phyloP scores from a whole-genome alignment of 139 green algal genomes.

The Tetraselmis chui region DNA sequence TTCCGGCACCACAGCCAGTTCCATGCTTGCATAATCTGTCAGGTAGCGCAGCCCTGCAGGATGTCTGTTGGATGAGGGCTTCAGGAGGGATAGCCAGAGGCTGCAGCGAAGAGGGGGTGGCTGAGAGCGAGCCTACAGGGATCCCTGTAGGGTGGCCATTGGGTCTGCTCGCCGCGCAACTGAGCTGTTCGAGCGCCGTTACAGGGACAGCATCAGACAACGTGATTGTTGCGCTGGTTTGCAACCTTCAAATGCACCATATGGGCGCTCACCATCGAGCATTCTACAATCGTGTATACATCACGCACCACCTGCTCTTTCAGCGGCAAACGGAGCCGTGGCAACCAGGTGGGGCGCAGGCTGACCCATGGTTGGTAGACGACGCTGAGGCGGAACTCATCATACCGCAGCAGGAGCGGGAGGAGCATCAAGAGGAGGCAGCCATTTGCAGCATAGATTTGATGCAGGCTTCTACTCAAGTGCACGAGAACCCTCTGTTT shows the following conservation, averaged over 20 bases:
- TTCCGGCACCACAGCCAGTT: not conserved
- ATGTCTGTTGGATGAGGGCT: not conserved
- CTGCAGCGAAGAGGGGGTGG: not conserved
- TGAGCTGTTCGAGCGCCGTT: not conserved
- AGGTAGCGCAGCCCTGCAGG: not conserved
- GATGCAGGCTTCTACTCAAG: no score
- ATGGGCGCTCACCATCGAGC: not conserved
- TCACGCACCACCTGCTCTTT: not conserved
- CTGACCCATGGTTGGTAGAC: no score
- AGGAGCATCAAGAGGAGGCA: no score
- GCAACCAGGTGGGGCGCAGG: no score
- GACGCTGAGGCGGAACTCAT: no score
- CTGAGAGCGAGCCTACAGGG: not conserved
- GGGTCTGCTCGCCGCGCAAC: not conserved
- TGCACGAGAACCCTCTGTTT: no score
- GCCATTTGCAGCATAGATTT: no score
- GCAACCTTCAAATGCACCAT: not conserved
- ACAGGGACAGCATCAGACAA: not conserved
- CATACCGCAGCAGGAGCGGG: no score
- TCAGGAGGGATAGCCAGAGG: not conserved
- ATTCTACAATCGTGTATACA: not conserved
- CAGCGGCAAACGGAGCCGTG: no score
- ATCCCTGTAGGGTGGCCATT: not conserved
- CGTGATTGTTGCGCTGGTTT: not conserved
- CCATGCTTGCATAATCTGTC: not conserved